Base-by-base conservation (phyloP, 2,329 filamentous ascomycete species). In the Zymoseptoria brevis region DNA sequence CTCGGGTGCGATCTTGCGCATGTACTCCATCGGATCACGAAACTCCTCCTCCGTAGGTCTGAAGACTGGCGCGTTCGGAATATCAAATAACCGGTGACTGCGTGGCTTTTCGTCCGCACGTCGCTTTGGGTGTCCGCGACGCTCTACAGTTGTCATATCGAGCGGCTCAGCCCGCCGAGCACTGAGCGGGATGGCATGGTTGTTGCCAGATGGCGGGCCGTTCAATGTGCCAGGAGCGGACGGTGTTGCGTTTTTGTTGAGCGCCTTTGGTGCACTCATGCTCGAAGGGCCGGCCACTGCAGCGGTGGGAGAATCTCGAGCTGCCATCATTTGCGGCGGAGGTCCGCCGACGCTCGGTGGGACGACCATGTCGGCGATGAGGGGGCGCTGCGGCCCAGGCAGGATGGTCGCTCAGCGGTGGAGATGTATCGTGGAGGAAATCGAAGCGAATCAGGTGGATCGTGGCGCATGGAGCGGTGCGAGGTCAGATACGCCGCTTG, bases 41-140 rank as follows among this genome's bases (percentile, higher is more conserved):
- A 94, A 99, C 74, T 99, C 92, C 67, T 96, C 92, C 66, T 90
- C 87, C 0, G 90, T 96, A 30, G 94, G 94, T 64, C 86, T 82
- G 74, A 90, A 99, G 4, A 90, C 94, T 1, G 93, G 93, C 26
- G 94, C 93, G 72, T 97, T 93, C 65, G 88, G 83, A 50, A 99
- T 81, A 50, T 87, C 90, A 75, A 96, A 91, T 45, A 89, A 89
- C 55, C 94, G 84, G 11, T 54, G n/a, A 52, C 54, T 58, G 22
- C 56, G 54, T 22, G 56, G 54, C 67, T 83, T 85, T 72, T 87
- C 86, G 74, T 90, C 89, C n/a, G 82, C 80, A 66, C 85, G 85
- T 55, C 87, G 85, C 29, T 84, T 90, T 22, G 89, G 84, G 67
- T 94, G 88, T 56, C 90, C 92, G 74, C 91, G 87, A 70, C 93